Percentiles rank a stretch among this genome's conserved stretches.
Evolutionary conservation across 805 yeast genomes (phyloP).

Genomic region (Starmerella khaoyaiensis): DNA sequence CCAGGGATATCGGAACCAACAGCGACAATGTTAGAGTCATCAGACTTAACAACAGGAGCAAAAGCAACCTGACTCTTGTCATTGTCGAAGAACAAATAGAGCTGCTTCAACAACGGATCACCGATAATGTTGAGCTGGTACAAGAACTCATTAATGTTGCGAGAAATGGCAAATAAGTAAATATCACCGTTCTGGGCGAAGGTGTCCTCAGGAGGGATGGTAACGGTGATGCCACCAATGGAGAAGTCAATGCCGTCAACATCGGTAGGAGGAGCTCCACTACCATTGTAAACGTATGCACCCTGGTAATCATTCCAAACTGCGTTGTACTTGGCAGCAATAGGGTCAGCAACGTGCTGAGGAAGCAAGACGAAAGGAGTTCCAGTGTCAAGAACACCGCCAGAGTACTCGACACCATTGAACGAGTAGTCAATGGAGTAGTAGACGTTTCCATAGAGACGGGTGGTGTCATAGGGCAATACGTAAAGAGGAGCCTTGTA

Average conservation of each 20-base stretch:
- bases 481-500: slow-evolving; percentile 29
- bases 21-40: slow-evolving; percentile 4
- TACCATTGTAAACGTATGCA: slow-evolving; percentile 1
- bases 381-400: slow-evolving; percentile 39
- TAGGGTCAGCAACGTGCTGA: slow-evolving; percentile 2
- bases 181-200: slow-evolving; percentile 14
- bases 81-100: slow-evolving; percentile 53
- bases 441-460: not conserved
- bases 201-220: slow-evolving; percentile 21
- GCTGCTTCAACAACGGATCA: slow-evolving; percentile 45
- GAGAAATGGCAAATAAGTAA: slow-evolving; percentile 13
- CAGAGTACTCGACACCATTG: slow-evolving; percentile 4
- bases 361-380: slow-evolving; percentile 39
- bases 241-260: slow-evolving; percentile 8
- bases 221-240: slow-evolving; percentile 16
- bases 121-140: slow-evolving; percentile 23
- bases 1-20: slow-evolving; percentile 9
- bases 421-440: slow-evolving; percentile 7
- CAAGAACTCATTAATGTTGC: not conserved
- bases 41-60: slow-evolving; percentile 30
- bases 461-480: slow-evolving; percentile 19
- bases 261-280: not conserved
- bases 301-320: not conserved
- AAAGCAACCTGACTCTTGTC: slow-evolving; percentile 45
- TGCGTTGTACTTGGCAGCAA: slow-evolving; percentile 12